Evolutionary conservation across 345 rosid species (phyloP).

Genomic region (Eucalyptus virginea): DNA sequence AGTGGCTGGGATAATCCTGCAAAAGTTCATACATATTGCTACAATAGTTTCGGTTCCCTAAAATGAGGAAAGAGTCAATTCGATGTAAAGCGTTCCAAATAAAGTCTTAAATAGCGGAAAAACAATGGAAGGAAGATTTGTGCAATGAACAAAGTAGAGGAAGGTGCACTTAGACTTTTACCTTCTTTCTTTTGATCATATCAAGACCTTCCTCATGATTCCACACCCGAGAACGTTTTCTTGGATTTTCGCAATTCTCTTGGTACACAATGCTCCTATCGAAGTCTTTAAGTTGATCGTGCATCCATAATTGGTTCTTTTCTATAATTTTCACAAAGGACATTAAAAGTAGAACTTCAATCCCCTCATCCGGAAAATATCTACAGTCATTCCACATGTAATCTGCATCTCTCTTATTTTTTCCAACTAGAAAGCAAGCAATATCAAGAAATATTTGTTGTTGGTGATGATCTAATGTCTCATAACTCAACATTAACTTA

Average conservation of each 20-base stretch:
- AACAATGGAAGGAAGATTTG: rapidly evolving
- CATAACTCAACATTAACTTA: not conserved
- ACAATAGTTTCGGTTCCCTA: too few species aligned
- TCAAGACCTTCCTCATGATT: not conserved
- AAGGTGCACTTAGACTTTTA: not conserved
- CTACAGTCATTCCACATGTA: not conserved
- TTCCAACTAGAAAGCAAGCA: not conserved
- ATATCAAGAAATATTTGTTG: not conserved
- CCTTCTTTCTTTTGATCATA: not conserved
- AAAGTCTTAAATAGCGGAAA: too few species aligned
- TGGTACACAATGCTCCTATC: not conserved
- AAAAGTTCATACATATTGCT: too few species aligned
- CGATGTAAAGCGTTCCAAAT: too few species aligned
- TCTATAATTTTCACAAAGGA: not conserved
- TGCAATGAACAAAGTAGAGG: too few species aligned
- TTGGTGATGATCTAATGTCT: not conserved
- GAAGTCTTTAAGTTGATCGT: not conserved
- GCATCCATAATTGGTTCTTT: not conserved
- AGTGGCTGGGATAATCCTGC: too few species aligned
- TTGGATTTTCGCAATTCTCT: rapidly evolving
- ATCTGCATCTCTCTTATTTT: not conserved
- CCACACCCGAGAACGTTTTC: not conserved
- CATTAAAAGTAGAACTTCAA: not conserved
- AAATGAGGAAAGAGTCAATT: too few species aligned
- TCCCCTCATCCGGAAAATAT: not conserved